Percentiles rank a stretch among this genome's conserved stretches.
Evolutionary conservation across 2,329 filamentous ascomycete species (phyloP).

Genomic region (Ustulina deusta): DNA sequence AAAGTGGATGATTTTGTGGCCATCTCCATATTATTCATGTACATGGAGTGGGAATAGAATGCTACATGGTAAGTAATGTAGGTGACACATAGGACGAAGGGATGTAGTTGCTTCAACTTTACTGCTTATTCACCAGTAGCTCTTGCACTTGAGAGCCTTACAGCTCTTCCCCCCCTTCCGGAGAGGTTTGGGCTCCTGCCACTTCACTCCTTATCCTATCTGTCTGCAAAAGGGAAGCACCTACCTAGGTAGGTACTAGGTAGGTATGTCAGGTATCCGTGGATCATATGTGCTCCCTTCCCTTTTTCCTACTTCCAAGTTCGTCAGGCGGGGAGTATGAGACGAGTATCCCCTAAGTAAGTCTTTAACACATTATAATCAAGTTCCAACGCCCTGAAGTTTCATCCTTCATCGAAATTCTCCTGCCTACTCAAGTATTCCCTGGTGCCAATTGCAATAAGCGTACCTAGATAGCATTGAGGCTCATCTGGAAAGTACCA

Average conservation of each 20-base stretch:
- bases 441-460: not conserved
- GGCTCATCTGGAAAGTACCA: not conserved
- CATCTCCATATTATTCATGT: not conserved
- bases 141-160: not conserved
- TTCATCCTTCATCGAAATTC: not conserved
- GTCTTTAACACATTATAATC: not conserved
- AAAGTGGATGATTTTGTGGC: not conserved
- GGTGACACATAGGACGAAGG: not conserved
- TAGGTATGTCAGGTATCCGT: not conserved
- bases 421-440: not conserved
- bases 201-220: not conserved
- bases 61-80: not conserved
- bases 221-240: not conserved
- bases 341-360: not conserved
- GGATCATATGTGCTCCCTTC: not conserved
- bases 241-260: not conserved
- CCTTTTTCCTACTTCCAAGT: not conserved
- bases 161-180: not conserved
- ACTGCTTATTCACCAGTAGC: not conserved
- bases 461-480: not conserved
- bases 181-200: conserved; percentile 13
- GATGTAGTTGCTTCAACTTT: not conserved
- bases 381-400: not conserved
- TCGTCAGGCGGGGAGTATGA: not conserved
- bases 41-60: not conserved